Percentiles rank a stretch among this genome's conserved stretches.
Evolutionary conservation across 148 eudicot species (phyloP).

Genomic region (Fagopyrum tataricum): DNA sequence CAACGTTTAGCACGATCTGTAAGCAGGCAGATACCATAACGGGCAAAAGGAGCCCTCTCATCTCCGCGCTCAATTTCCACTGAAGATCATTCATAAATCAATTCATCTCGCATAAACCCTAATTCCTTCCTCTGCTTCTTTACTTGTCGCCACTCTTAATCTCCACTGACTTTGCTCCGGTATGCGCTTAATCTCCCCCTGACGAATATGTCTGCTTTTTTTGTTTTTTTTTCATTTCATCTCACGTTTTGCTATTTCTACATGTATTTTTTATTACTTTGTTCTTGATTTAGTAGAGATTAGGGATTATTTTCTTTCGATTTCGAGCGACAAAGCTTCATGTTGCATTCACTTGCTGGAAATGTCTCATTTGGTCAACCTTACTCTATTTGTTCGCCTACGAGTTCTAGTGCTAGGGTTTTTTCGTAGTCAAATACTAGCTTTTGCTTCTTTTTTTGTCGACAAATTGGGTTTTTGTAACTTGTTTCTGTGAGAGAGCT

Average conservation of each 20-base stretch:
- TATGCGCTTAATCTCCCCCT: not conserved
- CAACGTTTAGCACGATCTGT: not conserved
- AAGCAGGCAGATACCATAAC: not conserved
- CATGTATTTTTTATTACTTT: not conserved
- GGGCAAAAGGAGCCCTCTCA: not conserved
- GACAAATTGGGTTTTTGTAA: too few relatives aligned
- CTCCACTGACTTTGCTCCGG: not conserved
- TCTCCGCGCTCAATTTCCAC: not conserved
- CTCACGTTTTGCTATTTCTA: not conserved
- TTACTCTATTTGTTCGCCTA: not conserved
- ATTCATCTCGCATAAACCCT: not conserved
- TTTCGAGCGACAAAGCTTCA: not conserved
- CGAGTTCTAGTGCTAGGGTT: too few relatives aligned
- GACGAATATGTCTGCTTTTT: not conserved
- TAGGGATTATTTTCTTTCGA: not conserved
- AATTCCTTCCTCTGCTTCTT: not conserved
- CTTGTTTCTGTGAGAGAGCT: too few relatives aligned
- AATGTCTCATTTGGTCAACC: not conserved
- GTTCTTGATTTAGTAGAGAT: not conserved
- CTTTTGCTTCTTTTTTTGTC: too few relatives aligned
- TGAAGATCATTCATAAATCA: not conserved
- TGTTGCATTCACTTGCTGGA: not conserved
- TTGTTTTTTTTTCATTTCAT: not conserved
- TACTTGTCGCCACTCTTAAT: not conserved
- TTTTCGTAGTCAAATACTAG: too few relatives aligned